Evolutionary conservation across 2,329 filamentous ascomycete species (phyloP).

Genomic region (Aureobasidium zeae): DNA sequence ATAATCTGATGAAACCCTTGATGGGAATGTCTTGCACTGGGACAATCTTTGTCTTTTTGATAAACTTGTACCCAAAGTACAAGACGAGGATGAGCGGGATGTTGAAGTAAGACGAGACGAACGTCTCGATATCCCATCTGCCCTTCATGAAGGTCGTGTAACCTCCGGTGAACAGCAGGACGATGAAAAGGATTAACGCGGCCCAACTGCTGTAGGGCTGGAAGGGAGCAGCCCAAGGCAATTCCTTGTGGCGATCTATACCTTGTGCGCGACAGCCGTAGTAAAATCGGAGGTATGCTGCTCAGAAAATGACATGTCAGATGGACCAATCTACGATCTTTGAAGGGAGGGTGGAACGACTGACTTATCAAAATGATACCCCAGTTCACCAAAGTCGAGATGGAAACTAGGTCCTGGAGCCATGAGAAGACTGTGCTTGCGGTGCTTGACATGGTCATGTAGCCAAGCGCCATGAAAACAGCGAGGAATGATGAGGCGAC

Average conservation of each 20-base stretch:
- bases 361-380: no score
- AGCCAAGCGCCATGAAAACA: no score
- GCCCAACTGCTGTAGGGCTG: conserved; percentile 26
- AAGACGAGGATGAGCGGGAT: conserved; percentile 23
- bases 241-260: conserved; percentile 21
- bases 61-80: conserved; percentile 25
- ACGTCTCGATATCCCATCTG: conserved; percentile 23
- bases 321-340: no score
- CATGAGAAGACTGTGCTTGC: conserved; percentile 24
- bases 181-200: conserved; percentile 19
- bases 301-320: no score
- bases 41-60: conserved; percentile 23
- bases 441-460: conserved; percentile 20
- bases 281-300: conserved; percentile 24
- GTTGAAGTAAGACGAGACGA: conserved; percentile 25
- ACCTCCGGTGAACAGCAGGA: conserved; percentile 25
- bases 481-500: no score
- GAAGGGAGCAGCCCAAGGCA: conserved; percentile 24
- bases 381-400: conserved; percentile 23
- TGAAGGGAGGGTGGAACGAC: no score
- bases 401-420: conserved; percentile 24
- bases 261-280: conserved; percentile 22
- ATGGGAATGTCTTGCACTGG: no score
- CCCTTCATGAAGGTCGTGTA: conserved; percentile 25
- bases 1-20: no score